A percentile compares a stretch with the other conserved stretches of the same genome.
phyloP scores from a whole-genome alignment of 495 filamentous ascomycete species.

The Podospora tetraspora region DNA sequence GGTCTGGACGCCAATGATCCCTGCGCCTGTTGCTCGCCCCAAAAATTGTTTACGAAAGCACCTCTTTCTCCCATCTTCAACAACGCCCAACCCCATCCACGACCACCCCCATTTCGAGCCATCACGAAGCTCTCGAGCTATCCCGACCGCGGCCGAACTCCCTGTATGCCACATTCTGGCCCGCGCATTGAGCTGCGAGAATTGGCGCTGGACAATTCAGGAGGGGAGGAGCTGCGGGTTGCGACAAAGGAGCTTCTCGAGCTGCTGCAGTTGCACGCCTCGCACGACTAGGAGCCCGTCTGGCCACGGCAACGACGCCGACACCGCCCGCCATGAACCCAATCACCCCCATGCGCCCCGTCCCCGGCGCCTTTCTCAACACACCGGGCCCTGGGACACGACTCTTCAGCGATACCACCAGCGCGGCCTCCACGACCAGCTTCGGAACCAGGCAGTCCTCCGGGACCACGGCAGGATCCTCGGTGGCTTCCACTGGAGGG shows the following conservation, averaged over 20 bases:
- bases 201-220: conserved; percentile 17
- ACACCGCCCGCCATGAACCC: conserved; percentile 58
- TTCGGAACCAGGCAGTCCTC: background rate
- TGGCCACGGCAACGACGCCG: background rate
- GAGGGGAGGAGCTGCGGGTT: conserved; percentile 18
- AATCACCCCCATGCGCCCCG: conserved; percentile 57
- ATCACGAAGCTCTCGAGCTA: background rate
- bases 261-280: background rate
- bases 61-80: conserved; percentile 20
- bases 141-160: conserved; percentile 1
- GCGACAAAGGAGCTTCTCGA: conserved; percentile 12
- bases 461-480: background rate
- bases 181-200: conserved; percentile 16
- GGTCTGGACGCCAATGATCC: conserved; percentile 26
- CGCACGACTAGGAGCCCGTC: background rate
- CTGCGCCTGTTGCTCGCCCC: conserved; percentile 15
- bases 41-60: conserved; percentile 36
- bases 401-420: conserved; percentile 31
- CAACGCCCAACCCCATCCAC: conserved; percentile 7
- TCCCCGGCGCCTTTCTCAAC: conserved; percentile 69
- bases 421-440: background rate
- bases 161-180: conserved; percentile 23
- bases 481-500: conserved; percentile 9
- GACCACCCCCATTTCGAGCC: background rate
- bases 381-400: conserved; percentile 52